Percentiles rank a stretch among this genome's conserved stretches.
Conservation (phyloP, 257 asterid genomes). For the Vinca minor region DNA sequence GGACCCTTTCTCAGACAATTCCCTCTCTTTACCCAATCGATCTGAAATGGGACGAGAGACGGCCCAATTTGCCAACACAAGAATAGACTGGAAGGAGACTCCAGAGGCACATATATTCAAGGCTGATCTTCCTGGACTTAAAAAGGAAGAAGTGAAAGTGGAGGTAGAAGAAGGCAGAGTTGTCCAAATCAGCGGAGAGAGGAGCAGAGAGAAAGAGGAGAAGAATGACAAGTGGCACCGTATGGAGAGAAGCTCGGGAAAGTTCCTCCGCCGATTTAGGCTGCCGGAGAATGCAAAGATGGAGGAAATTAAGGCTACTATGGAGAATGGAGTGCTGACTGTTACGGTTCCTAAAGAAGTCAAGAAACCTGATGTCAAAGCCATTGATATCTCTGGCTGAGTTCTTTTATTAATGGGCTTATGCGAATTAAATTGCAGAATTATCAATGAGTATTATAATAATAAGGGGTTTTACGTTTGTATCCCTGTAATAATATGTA, state of each 20-base stretch:
- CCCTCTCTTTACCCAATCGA: not conserved
- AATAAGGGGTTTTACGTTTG: too few relatives aligned
- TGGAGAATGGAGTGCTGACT: conserved; percentile 12
- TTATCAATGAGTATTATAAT: too few relatives aligned
- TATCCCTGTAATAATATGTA: too few relatives aligned
- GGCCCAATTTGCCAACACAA: not conserved
- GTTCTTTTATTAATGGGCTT: not conserved
- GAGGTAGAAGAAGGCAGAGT: conserved; percentile 13
- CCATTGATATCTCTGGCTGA: conserved; percentile 14
- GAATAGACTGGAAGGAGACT: conserved; percentile 16
- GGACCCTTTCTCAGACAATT: conserved; percentile 15
- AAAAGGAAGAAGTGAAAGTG: conserved; percentile 15
- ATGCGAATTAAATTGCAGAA: too few relatives aligned
- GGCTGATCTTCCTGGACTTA: conserved; percentile 17
- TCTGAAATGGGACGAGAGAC: not conserved
- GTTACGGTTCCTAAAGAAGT: conserved; percentile 8
- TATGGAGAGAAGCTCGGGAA: conserved; percentile 6
- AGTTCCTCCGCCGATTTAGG: conserved; percentile 7
- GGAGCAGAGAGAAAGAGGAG: conserved; percentile 13
- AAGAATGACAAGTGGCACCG: conserved; percentile 15
- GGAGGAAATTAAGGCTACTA: conserved; percentile 1
- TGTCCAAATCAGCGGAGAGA: conserved; percentile 14
- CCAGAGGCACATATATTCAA: conserved; percentile 15
- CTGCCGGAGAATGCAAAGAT: conserved; percentile 9
- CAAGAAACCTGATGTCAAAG: conserved; percentile 9